Percentiles rank a stretch among this genome's conserved stretches.
Conservation (phyloP, 2,329 filamentous ascomycete species). For the Chaetomiaceae sp. region DNA sequence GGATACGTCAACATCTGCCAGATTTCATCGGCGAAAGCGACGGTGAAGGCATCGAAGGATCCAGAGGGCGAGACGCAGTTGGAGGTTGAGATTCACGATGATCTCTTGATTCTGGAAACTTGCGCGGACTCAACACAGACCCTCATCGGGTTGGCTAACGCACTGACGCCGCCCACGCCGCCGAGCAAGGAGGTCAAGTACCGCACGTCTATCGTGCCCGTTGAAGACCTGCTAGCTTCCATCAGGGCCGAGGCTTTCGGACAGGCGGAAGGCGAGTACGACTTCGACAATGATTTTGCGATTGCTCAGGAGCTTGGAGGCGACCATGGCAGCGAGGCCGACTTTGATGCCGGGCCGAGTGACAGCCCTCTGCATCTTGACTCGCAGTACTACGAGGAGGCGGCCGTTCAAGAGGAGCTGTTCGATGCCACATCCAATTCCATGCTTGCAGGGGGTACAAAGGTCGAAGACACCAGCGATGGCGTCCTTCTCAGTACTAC, state of each 20-base stretch:
- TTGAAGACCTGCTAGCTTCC: conserved; percentile 84
- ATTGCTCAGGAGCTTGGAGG: conserved; percentile 46
- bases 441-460: conserved; percentile 38
- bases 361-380: conserved; percentile 37
- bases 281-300: conserved; percentile 60
- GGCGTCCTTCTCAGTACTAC: conserved; percentile 43
- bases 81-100: conserved; percentile 77
- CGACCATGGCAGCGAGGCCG: conserved; percentile 28
- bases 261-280: conserved; percentile 55
- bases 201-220: conserved; percentile 76
- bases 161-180: conserved; percentile 75
- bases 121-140: conserved; percentile 98
- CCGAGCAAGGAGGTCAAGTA: conserved; percentile 83
- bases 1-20: conserved; percentile 86
- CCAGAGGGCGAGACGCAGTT: conserved; percentile 61
- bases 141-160: conserved; percentile 72
- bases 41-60: conserved; percentile 55
- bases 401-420: conserved; percentile 41
- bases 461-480: conserved; percentile 40
- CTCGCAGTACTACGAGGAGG: conserved; percentile 47
- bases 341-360: conserved; percentile 24
- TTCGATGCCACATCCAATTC: conserved; percentile 43
- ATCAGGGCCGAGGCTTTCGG: conserved; percentile 83
- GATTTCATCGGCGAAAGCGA: conserved; percentile 73
- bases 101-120: conserved; percentile 85